Conservation (phyloP, 73 alveolate species). For the Paramecium biaurelia region DNA sequence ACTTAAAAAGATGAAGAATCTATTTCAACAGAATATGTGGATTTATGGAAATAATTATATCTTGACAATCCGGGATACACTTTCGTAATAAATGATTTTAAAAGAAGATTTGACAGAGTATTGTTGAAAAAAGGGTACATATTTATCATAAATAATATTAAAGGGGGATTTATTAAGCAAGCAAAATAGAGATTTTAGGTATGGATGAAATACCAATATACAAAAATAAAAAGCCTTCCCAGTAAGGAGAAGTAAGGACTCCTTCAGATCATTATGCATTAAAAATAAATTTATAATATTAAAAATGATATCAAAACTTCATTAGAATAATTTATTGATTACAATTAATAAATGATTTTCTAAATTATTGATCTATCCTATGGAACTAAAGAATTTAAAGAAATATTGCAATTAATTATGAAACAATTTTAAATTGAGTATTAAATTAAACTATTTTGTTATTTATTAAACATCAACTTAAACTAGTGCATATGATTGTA, state of each 20-base stretch:
- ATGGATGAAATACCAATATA: not conserved
- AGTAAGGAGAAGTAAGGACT: not conserved
- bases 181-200: not conserved
- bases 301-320: not conserved
- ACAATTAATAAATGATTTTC: too few relatives aligned
- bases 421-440: too few relatives aligned
- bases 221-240: not conserved
- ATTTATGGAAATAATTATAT: not conserved
- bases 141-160: not conserved
- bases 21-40: not conserved
- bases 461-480: too few relatives aligned
- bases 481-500: too few relatives aligned
- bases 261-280: not conserved
- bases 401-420: too few relatives aligned
- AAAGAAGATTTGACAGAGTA: constrained; percentile 52
- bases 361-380: too few relatives aligned
- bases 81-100: not conserved
- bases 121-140: constrained; percentile 3
- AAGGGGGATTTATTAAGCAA: not conserved
- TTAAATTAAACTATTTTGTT: too few relatives aligned
- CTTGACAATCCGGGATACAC: constrained; percentile 41
- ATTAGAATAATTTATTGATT: not conserved
- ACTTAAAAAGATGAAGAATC: not conserved
- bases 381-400: too few relatives aligned
- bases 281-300: not conserved